A percentile compares a stretch with the other conserved stretches of the same genome.
phyloP scores from a whole-genome alignment of 73 alveolate species.

The Blepharisma stoltei region DNA sequence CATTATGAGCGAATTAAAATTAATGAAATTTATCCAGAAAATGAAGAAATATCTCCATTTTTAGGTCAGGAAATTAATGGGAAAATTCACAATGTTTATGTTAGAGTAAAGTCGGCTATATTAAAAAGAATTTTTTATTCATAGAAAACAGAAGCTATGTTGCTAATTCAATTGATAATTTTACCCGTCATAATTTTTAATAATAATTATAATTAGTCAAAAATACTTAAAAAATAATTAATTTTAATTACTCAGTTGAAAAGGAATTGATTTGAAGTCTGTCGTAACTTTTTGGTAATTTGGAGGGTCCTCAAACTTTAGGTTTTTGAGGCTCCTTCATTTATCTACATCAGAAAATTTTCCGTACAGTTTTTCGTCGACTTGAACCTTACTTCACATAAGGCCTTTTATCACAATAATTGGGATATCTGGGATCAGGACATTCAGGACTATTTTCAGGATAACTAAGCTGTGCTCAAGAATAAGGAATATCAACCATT shows the following conservation, averaged over 20 bases:
- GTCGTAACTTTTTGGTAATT: too few relatives aligned
- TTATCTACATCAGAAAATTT: slow-evolving; percentile 22
- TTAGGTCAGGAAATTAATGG: not conserved
- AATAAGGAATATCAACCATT: not conserved
- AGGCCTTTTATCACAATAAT: not conserved
- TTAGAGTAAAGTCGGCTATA: slow-evolving; percentile 3
- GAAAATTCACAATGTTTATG: not conserved
- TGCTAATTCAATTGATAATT: too few relatives aligned
- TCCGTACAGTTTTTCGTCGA: not conserved
- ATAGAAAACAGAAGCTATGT: not conserved
- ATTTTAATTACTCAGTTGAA: too few relatives aligned
- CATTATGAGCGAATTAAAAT: not conserved
- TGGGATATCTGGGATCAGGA: not conserved
- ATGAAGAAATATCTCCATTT: not conserved
- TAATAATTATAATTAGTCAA: too few relatives aligned
- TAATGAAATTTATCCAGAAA: not conserved
- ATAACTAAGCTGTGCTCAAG: not conserved
- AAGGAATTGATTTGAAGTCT: too few relatives aligned
- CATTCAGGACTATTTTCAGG: not conserved
- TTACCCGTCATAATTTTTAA: too few relatives aligned
- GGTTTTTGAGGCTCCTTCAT: not conserved
- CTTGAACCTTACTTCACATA: not conserved
- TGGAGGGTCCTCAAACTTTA: too few relatives aligned
- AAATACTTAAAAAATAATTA: too few relatives aligned
- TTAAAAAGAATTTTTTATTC: not conserved